Percentiles rank a stretch among this genome's conserved stretches.
Evolutionary conservation across 306 rosid genomes (phyloP).

Genomic region (Dicorynia guianensis): DNA sequence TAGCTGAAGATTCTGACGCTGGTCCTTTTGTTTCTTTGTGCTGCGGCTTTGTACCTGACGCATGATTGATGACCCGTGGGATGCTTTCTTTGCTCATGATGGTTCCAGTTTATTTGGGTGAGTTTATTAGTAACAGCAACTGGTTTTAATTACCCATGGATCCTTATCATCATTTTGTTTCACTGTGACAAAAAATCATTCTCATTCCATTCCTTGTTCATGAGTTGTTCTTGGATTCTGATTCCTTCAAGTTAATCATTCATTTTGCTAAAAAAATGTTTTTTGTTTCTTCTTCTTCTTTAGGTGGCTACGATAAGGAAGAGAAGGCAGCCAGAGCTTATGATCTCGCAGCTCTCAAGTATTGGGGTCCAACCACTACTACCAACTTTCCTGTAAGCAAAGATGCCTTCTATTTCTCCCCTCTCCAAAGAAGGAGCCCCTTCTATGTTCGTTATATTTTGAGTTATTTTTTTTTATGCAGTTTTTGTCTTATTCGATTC

Average conservation of each 20-base stretch:
- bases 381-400: conserved; percentile 80
- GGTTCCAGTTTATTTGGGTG: conserved; percentile 91
- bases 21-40: conserved; percentile 44
- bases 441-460: background rate
- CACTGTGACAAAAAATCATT: conserved; percentile 16
- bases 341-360: conserved; percentile 97
- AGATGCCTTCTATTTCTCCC: too few relatives aligned
- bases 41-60: conserved; percentile 46
- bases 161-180: conserved; percentile 51
- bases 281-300: conserved; percentile 25
- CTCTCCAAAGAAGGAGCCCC: too few relatives aligned
- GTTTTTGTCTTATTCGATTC: background rate
- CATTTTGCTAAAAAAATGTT: conserved; percentile 31
- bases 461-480: background rate
- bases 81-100: conserved; percentile 47
- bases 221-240: conserved; percentile 51
- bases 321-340: conserved; percentile 99
- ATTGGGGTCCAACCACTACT: conserved; percentile 99
- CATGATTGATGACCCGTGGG: conserved; percentile 64
- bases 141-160: background rate
- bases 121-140: conserved; percentile 42
- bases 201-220: background rate
- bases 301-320: conserved; percentile 98
- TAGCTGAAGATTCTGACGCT: conserved; percentile 59
- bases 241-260: conserved; percentile 41